Evolutionary conservation across 148 eudicot species (phyloP), one percentile per base, ranked within the genome.

Genomic region (Rhododendron molle): DNA sequence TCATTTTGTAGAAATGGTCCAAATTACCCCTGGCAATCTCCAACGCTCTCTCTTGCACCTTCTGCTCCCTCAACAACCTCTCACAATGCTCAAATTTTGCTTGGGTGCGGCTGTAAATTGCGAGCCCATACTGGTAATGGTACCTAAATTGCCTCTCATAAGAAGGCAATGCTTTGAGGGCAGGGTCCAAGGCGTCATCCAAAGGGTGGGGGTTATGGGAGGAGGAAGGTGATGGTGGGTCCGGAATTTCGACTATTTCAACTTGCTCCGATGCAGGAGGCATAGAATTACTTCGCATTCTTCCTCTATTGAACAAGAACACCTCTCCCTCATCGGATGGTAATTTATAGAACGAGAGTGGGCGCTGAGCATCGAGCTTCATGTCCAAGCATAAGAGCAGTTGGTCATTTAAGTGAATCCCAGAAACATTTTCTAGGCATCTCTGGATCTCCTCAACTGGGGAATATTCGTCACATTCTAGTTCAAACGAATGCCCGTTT

Each of bases 111-210:
- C 87, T 86, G 87, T 93, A 93, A 86, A 97, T 93, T 10, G 92
- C 98, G 77, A 93, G 84, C 50, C 99, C 99, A 85, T 86, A 87
- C 58, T 95, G 95, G 90, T 93, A 97, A 90, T 95, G 99, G 82
- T 94, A 93, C 85, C 99, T 90, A 83, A 97, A 97, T 67, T 95
- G 94, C 81, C 96, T 90, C 87, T 97, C 99, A 84, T 97, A 97
- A 40, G 99, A 95, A 84, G 98, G 97, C 54, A 97, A 91, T 32
- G 98, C 99, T 87, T 95, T 95, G 20, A 95, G 85, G 4, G 99
- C 99, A 71, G 99, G 99, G 85, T 97, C 99, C 21, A 90, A 80
- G 74, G 98, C 95, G 86, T 91, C 94, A 90, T 97, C 99, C 83
- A 97, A 86, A 5, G 96, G 98, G 83, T 95, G 98, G 13, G 95